Percentiles rank a stretch among this genome's conserved stretches.
Evolutionary conservation across 1,139 yeast species (phyloP).

Genomic region (Scheffersomyces quercinus): DNA sequence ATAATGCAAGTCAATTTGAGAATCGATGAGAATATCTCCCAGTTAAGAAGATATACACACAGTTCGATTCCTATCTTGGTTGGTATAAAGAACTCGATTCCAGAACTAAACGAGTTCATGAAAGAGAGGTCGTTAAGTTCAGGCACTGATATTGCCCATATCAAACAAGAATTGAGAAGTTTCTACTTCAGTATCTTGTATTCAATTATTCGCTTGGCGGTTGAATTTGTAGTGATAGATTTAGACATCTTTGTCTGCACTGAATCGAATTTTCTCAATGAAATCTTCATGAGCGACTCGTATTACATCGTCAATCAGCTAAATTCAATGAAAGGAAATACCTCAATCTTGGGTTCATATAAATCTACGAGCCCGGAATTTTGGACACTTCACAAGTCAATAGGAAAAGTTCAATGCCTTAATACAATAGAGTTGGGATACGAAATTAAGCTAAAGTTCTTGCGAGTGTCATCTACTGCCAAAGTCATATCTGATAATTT

Average conservation of each 20-base stretch:
- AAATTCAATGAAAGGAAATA: slow-evolving; percentile 6
- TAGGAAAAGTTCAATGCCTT: slow-evolving; percentile 5
- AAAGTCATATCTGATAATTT: slow-evolving; percentile 9
- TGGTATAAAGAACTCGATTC: not conserved
- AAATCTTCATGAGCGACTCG: slow-evolving; percentile 4
- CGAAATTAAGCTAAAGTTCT: slow-evolving; percentile 5
- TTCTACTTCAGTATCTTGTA: slow-evolving; percentile 8
- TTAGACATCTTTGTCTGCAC: slow-evolving; percentile 5
- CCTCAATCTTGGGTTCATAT: slow-evolving; percentile 11
- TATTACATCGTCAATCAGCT: not conserved
- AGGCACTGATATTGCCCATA: slow-evolving; percentile 1
- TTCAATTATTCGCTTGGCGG: slow-evolving; percentile 7
- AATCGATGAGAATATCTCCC: not conserved
- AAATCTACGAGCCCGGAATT: slow-evolving; percentile 7
- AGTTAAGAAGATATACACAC: not conserved
- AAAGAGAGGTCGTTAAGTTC: slow-evolving; percentile 4
- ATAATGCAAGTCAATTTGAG: not conserved
- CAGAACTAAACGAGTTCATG: slow-evolving; percentile 1
- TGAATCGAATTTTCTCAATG: not conserved
- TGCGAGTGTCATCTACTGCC: slow-evolving; percentile 8
- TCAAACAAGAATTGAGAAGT: slow-evolving; percentile 4
- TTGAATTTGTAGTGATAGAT: slow-evolving; percentile 9
- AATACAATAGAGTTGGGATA: slow-evolving; percentile 8
- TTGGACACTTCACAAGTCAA: slow-evolving; percentile 9
- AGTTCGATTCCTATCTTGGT: not conserved